Evolutionary conservation across 2,329 filamentous ascomycete species (phyloP).

Genomic region (Myotisia sp.): DNA sequence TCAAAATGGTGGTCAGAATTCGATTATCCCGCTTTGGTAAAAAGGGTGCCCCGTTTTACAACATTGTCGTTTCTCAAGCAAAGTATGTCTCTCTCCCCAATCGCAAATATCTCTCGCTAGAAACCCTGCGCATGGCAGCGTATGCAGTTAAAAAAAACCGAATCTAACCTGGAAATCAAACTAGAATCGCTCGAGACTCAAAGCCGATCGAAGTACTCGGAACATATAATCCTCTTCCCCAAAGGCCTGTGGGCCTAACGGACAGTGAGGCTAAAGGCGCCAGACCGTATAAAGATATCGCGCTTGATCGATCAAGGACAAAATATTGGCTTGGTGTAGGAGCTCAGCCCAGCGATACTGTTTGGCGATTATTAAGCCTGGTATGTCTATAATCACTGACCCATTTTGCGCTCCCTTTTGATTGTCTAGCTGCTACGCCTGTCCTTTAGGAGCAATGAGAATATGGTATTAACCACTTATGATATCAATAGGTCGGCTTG

Average conservation of each 20-base stretch:
- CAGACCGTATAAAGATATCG: constrained; percentile 76
- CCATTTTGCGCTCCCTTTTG: not conserved
- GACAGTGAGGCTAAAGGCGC: constrained; percentile 38
- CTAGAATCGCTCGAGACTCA: constrained; percentile 69
- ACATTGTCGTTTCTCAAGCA: constrained; percentile 89
- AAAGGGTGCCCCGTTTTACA: constrained; percentile 82
- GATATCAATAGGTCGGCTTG: constrained; percentile 20
- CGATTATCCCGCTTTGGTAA: constrained; percentile 87
- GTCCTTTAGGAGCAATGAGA: not conserved
- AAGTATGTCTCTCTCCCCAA: constrained; percentile 42
- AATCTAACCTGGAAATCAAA: constrained; percentile 1
- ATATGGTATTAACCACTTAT: constrained; percentile 1
- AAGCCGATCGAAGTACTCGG: constrained; percentile 86
- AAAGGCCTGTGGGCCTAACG: constrained; percentile 35
- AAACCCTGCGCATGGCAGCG: not conserved
- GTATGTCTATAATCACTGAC: constrained; percentile 8
- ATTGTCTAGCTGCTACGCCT: not conserved
- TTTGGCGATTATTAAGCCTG: constrained; percentile 58
- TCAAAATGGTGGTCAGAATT: constrained; percentile 79
- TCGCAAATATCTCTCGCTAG: not conserved
- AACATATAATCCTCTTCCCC: constrained; percentile 47
- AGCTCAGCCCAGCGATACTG: constrained; percentile 80
- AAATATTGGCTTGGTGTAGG: constrained; percentile 96
- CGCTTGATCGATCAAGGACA: constrained; percentile 64
- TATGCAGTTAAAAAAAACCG: not conserved